These are phyloP conservation scores for Leishmania tropica DNA, from an alignment of 208 protist species.

Conservation along the genomic window DNA sequence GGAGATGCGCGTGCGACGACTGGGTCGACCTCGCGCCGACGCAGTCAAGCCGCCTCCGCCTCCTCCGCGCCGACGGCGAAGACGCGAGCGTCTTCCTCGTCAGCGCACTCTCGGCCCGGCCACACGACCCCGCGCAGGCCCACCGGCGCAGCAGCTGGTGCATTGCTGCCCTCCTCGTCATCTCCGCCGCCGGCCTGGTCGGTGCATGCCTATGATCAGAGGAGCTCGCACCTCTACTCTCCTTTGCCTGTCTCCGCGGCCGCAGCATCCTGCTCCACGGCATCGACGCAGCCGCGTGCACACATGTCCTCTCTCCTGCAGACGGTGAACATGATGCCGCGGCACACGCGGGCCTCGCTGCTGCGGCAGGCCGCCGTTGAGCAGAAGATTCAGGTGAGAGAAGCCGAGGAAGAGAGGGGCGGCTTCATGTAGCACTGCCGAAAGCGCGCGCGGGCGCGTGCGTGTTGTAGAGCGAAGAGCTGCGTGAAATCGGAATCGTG, in stretches of 20 bases:
- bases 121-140: not conserved
- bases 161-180: not conserved
- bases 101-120: not conserved
- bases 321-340: conserved; percentile 11
- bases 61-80: not conserved
- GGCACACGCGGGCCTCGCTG: conserved; percentile 19
- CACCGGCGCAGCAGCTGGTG: not conserved
- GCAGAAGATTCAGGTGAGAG: conserved; percentile 10
- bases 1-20: not conserved
- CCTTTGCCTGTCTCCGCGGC: not conserved
- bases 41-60: not conserved
- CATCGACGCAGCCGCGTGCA: not conserved
- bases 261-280: not conserved
- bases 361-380: conserved; percentile 21
- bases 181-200: not conserved
- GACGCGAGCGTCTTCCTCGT: not conserved
- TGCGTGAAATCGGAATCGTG: not conserved
- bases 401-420: not conserved
- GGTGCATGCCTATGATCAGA: not conserved
- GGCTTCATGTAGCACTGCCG: not conserved
- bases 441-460: not conserved
- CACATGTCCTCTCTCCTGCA: conserved; percentile 11
- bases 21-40: not conserved
- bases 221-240: conserved; percentile 3
- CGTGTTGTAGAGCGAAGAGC: too few relatives aligned